Evolutionary conservation across 1,284 basidiomycete genomes (phyloP), one percentile per base, ranked within the genome.

Genomic region (Boletellus deceptivus): DNA sequence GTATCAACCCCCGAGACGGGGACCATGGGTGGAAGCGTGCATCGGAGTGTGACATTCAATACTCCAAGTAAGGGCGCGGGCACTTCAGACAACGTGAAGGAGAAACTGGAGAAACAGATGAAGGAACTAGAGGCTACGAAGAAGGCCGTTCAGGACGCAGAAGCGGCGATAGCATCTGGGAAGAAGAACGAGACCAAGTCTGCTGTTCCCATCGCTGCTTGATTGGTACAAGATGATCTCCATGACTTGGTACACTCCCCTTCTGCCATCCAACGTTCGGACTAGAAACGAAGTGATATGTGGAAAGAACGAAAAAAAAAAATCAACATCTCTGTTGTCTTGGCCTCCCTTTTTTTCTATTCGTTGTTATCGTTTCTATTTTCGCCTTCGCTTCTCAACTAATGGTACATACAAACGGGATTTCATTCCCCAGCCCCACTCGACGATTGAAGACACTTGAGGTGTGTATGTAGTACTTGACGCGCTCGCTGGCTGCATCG

Each of bases 1-100:
- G 79, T 88, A 1, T 64, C 72, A 10, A 76, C 74, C 1, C 84
- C 86, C 3, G 83, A 83, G 64, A 72, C 84, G 2, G 86, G 86
- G 13, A 76, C 80, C 13, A 85, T 86, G 66, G 68, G 53, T 55
- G 78, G 36, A 59, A 88, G 86, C 59, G 82, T 74, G 16, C 76
- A 90, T 62, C 78, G 76, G 60, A 88, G 82, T 54, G 73, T 88
- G 54, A 82, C 78, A 38, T 90, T 90, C 63, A 88, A 88, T 53
- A 70, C 67, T 33, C 46, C 62, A 6, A 57, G 4, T 25, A 67
- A 67, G 41, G 59, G 47, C 2, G 17, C 59, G 36, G 75, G 55
- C 20, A 47, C 59, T 41, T 74, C 70, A 22, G 59, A 55, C 38
- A 45, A 55, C 45, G 59, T 70, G 27, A 79, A 80, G 63, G 78